Conservation (phyloP, 352 stramenopile species). For the Pythium plurisporium region DNA sequence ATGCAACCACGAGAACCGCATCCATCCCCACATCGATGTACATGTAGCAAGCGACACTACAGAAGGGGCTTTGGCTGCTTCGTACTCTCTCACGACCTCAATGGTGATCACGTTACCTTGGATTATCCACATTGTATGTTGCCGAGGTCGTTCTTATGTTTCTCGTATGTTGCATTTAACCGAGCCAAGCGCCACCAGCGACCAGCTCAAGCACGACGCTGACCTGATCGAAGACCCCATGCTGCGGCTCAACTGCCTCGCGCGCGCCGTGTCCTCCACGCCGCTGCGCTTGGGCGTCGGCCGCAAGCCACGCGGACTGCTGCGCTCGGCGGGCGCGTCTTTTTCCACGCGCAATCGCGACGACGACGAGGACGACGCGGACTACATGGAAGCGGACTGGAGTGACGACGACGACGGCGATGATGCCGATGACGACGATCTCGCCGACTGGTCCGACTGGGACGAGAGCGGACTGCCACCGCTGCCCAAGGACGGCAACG, state of each 20-base stretch:
- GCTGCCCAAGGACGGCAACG: constrained; percentile 23
- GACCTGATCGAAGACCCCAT: constrained; percentile 24
- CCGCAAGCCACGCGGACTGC: constrained; percentile 18
- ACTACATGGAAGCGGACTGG: constrained; percentile 33
- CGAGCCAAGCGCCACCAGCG: constrained; percentile 18
- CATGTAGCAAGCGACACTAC: not conserved
- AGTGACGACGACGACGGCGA: constrained; percentile 28
- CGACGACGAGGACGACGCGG: constrained; percentile 29
- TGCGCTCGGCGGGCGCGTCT: constrained; percentile 10
- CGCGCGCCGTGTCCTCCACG: constrained; percentile 40
- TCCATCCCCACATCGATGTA: not conserved
- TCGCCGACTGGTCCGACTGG: constrained; percentile 28
- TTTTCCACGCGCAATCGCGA: constrained; percentile 33
- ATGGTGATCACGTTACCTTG: too few relatives aligned
- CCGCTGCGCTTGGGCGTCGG: constrained; percentile 34
- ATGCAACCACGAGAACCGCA: not conserved
- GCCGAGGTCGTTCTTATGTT: constrained; percentile 16
- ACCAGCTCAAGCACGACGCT: not conserved
- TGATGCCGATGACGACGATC: constrained; percentile 35
- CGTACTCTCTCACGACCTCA: too few relatives aligned
- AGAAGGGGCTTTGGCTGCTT: too few relatives aligned
- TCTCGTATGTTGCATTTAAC: constrained; percentile 6
- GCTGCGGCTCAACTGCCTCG: constrained; percentile 51
- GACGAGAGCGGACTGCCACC: constrained; percentile 22
- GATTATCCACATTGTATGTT: too few relatives aligned